Evolutionary conservation across 768 basidiomycete species (phyloP), one percentile per base, ranked within the genome.

Genomic region (Tylopilus balloui): DNA sequence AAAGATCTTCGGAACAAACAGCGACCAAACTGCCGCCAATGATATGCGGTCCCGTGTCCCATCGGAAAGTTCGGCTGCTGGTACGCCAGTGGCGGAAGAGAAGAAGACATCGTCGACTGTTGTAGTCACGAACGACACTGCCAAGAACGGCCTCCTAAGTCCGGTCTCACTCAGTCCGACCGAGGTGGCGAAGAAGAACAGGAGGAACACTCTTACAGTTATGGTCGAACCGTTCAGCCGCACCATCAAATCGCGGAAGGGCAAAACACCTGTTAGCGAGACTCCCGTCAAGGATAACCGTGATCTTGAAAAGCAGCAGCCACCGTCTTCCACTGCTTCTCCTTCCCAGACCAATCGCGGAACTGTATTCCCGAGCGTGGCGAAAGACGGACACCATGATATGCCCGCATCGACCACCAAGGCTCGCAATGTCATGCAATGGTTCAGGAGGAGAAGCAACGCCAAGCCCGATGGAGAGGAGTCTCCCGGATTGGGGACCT

Each of bases 401-500:
- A 71, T 85, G 70, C 77, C 78, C 2, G 88, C 84, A 14, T 84
- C 88, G 52, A 81, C 89, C n/a, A 84, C 78, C 69, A 88, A 93
- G 67, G 93, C 95, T 4, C 83, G 84, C 67, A 92, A 87, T 63
- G 96, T 99, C 45, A 98, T 98, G 95, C 86, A 93, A 56, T 99
- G 96, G 96, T 98, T 99, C 80, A 77, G 88, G 67, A 79, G 78
- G 47, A 80, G 78, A 69, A 84, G 82, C 61, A 85, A 80, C 3
- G 65, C 42, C 45, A 68, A 64, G 60, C 64, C 56, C 48, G 67
- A 60, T 34, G 57, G 50, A 42, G 69, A 61, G 21, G 59, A 50
- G 24, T 54, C 54, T 20, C 31, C 59, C 3, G 56, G 51, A 14
- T 20, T 52, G 7, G 53, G 48, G 4, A 12, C 47, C 1, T 2